Evolutionary conservation across 1,284 basidiomycete genomes (phyloP), one percentile per base, ranked within the genome.

Genomic region (Leccinum brunneo-olivaceum): DNA sequence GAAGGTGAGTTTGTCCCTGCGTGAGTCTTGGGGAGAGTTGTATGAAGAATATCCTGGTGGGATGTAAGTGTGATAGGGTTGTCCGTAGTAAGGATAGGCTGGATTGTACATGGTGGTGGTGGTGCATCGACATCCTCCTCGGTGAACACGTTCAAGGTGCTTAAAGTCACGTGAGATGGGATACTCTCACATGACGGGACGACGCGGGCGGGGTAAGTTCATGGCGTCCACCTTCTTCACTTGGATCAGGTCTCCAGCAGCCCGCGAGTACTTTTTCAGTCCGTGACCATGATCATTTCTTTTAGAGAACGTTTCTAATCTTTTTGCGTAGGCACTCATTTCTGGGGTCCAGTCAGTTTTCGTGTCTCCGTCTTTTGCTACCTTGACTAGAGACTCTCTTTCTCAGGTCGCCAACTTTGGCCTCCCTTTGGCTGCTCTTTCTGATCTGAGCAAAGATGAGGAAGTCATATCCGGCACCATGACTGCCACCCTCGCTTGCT

Each of bases 381-480:
- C 47, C n/a, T n/a, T n/a, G n/a, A n/a, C n/a, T n/a, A n/a, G n/a
- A n/a, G 51, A 52, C 56, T 49, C 45, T 42, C 47, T 25, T 30
- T 50, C 49, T 39, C 41, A 95, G 87, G 83, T 93, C 48, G 94
- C 94, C 42, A 98, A 97, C 73, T 98, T 94, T 89, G 94, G 93
- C 58, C 78, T 98, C 24, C 93, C 93, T 44, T 68, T 97, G 32
- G 93, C 93, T 53, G 93, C 93, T 30, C 68, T 98, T 35, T 65
- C 91, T 5, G 94, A 98, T 69, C 71, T 96, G 57, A 72, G 71
- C 58, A 95, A 94, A 64, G 90, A 95, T 77, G 90, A 95, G 66
- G 90, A 95, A 56, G 76, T 90, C 62, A 98, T 98, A 56, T 95
- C 92, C 41, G 90, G 93, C 16, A 78, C 91, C 25, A 98, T 98